A percentile compares a stretch with the other conserved stretches of the same genome.
Conservation (phyloP, 2,329 filamentous ascomycete species). For the Didymella arachidicola region DNA sequence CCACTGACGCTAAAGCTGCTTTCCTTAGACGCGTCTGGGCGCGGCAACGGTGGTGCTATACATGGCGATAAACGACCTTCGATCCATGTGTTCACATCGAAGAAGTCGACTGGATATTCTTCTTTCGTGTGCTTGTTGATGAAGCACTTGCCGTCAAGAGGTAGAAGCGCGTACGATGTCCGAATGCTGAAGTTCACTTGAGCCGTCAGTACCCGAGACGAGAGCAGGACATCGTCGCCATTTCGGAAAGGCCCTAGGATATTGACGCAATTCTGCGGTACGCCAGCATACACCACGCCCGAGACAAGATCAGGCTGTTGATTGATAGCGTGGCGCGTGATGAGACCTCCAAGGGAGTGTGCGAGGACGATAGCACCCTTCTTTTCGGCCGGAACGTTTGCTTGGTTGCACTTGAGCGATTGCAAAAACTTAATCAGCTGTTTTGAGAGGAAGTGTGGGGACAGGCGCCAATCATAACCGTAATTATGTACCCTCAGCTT, state of each 20-base stretch:
- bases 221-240: constrained; percentile 90
- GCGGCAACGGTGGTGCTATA: constrained; percentile 71
- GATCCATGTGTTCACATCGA: constrained; percentile 79
- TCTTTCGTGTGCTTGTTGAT: constrained; percentile 82
- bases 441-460: constrained; percentile 76
- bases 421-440: constrained; percentile 78
- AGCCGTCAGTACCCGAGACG: constrained; percentile 86
- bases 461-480: constrained; percentile 93
- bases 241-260: constrained; percentile 89
- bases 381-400: constrained; percentile 59
- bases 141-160: constrained; percentile 87
- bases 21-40: constrained; percentile 52
- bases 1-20: constrained; percentile 53
- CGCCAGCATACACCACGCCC: constrained; percentile 84
- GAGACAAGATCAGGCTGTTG: constrained; percentile 83
- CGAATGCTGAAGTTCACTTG: constrained; percentile 93
- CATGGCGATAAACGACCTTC: constrained; percentile 81
- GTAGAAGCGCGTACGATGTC: constrained; percentile 83
- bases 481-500: constrained; percentile 85
- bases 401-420: constrained; percentile 75
- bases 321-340: constrained; percentile 88
- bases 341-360: constrained; percentile 86
- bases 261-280: constrained; percentile 86
- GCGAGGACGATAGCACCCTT: constrained; percentile 82
- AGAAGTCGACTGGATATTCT: constrained; percentile 84